phyloP scores from a whole-genome alignment of 139 green algal species.

The Ostreobium quekettii region DNA sequence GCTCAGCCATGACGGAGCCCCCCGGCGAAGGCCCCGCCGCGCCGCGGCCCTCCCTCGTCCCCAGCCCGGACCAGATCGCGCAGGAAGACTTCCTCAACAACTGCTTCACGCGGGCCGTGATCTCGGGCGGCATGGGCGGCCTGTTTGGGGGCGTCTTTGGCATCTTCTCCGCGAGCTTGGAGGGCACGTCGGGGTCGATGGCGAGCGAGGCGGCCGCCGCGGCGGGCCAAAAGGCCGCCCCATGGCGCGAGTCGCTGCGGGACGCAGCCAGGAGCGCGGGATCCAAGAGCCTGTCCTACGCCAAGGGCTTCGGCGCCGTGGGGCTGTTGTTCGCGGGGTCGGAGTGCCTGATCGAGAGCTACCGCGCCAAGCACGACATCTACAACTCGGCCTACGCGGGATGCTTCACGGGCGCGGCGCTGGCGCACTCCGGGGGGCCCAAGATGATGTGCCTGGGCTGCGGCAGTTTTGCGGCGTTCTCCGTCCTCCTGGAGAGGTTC shows the following conservation, averaged over 20 bases:
- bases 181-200: constrained; percentile 25
- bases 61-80: constrained; percentile 50
- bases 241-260: not conserved
- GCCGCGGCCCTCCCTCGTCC: too few species aligned
- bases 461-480: constrained; percentile 82
- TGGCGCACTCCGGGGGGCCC: constrained; percentile 55
- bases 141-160: constrained; percentile 71
- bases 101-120: constrained; percentile 65
- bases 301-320: constrained; percentile 86
- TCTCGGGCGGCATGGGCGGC: constrained; percentile 68
- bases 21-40: too few species aligned
- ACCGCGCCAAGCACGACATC: constrained; percentile 80
- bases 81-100: constrained; percentile 91
- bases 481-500: constrained; percentile 74
- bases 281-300: constrained; percentile 59
- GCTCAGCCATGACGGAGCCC: too few species aligned
- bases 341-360: constrained; percentile 92
- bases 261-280: not conserved
- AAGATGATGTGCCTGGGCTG: constrained; percentile 85
- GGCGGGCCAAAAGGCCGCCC: not conserved
- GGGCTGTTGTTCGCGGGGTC: constrained; percentile 81
- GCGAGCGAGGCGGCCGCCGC: not conserved
- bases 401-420: constrained; percentile 75
- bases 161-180: constrained; percentile 74
- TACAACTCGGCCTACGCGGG: constrained; percentile 81